Conservation (phyloP, 2,329 filamentous ascomycete genomes). For the Pseudogymnoascus sp. region DNA sequence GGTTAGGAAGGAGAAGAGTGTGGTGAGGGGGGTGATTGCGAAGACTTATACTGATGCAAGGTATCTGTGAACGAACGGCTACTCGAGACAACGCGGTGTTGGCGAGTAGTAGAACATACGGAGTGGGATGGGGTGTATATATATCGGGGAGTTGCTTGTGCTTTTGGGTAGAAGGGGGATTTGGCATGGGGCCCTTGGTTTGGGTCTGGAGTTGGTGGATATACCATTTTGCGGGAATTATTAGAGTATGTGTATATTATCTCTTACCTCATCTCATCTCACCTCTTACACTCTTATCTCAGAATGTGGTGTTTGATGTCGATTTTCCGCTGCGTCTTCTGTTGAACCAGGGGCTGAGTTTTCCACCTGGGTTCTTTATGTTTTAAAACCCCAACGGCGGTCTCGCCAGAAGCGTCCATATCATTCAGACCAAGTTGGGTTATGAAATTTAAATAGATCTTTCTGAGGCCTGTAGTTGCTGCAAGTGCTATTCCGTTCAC, state of each 20-base stretch:
- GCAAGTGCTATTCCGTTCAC: neutral
- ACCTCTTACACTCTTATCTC: neutral
- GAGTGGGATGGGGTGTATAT: neutral
- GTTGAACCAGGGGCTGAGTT: neutral
- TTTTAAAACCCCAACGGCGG: neutral
- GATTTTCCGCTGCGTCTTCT: neutral
- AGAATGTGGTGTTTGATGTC: neutral
- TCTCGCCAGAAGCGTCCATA: neutral
- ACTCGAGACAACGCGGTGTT: neutral
- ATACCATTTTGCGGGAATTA: neutral
- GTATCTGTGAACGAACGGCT: neutral
- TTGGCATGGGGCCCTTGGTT: neutral
- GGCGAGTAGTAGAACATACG: neutral
- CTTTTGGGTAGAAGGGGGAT: neutral
- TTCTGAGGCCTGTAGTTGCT: neutral
- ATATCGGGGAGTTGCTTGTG: neutral
- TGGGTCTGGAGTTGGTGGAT: neutral
- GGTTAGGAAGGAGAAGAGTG: neutral
- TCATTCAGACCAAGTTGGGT: neutral
- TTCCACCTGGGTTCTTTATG: neutral
- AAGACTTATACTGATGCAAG: neutral
- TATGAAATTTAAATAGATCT: neutral
- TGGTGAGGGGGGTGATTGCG: neutral
- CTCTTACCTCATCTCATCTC: neutral
- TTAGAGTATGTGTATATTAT: constrained; percentile 4